Evolutionary conservation across 2,329 filamentous ascomycete genomes (phyloP).

Genomic region (Myriosclerotinia scirpicola): DNA sequence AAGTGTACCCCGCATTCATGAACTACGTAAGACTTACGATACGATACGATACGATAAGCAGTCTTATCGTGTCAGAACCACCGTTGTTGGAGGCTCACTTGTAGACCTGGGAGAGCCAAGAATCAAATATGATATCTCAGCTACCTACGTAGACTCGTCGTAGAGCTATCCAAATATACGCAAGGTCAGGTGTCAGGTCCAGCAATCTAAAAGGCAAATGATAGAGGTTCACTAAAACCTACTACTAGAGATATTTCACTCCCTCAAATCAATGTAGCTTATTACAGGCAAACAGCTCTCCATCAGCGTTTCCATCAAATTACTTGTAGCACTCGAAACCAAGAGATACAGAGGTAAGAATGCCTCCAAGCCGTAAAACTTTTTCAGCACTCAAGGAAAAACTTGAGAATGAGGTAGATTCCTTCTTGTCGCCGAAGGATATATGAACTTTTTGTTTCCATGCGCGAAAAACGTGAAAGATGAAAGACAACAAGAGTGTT

Average conservation of each 20-base stretch:
- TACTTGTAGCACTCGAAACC: neutral
- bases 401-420: too few species aligned
- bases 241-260: neutral
- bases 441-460: too few species aligned
- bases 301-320: neutral
- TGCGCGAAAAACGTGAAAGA: too few species aligned
- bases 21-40: neutral
- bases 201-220: neutral
- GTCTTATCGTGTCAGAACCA: slow-evolving; percentile 14
- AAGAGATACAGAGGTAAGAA: neutral
- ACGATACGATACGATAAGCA: slow-evolving; percentile 11
- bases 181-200: neutral
- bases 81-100: neutral
- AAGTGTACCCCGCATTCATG: slow-evolving; percentile 15
- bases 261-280: neutral
- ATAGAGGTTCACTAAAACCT: neutral
- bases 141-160: too few species aligned
- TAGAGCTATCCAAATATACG: neutral
- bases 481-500: too few species aligned
- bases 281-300: neutral
- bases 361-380: too few species aligned
- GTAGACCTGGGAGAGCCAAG: neutral
- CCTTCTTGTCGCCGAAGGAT: too few species aligned
- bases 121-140: neutral
- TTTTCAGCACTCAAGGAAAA: neutral